Conservation (phyloP, 306 rosid species). For the Geum urbanum region DNA sequence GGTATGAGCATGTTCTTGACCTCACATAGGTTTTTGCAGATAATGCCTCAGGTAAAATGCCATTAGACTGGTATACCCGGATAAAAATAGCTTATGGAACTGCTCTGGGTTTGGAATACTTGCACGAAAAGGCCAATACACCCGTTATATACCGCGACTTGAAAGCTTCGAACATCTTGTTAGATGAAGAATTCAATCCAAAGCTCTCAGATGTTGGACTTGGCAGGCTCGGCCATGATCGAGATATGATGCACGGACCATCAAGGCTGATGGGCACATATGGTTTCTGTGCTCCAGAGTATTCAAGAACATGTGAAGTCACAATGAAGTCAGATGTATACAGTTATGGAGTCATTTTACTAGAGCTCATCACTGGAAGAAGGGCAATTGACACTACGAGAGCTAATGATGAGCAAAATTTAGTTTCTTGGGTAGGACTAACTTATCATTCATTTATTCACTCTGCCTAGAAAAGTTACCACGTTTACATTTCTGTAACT, state of each 20-base stretch:
- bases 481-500: neutral
- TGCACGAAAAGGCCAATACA: slow-evolving; percentile 78
- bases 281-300: slow-evolving; percentile 89
- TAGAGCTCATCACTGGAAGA: slow-evolving; percentile 84
- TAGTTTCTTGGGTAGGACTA: slow-evolving; percentile 73
- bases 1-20: neutral
- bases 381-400: slow-evolving; percentile 69
- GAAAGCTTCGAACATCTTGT: slow-evolving; percentile 65
- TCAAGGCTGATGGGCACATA: slow-evolving; percentile 78
- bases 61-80: slow-evolving; percentile 70
- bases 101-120: slow-evolving; percentile 76
- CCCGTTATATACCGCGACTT: slow-evolving; percentile 69
- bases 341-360: slow-evolving; percentile 76
- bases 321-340: slow-evolving; percentile 78
- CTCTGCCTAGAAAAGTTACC: neutral
- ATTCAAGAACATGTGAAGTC: slow-evolving; percentile 56
- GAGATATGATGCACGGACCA: slow-evolving; percentile 49
- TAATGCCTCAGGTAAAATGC: slow-evolving; percentile 25
- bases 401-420: slow-evolving; percentile 68
- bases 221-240: slow-evolving; percentile 48
- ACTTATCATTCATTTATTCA: neutral
- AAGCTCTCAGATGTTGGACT: slow-evolving; percentile 80
- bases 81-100: slow-evolving; percentile 61
- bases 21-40: slow-evolving; percentile 32
- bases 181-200: slow-evolving; percentile 55